Percentiles rank a stretch among this genome's conserved stretches.
Evolutionary conservation across 495 filamentous ascomycete genomes (phyloP).

Genomic region (Daldinia concentrica): DNA sequence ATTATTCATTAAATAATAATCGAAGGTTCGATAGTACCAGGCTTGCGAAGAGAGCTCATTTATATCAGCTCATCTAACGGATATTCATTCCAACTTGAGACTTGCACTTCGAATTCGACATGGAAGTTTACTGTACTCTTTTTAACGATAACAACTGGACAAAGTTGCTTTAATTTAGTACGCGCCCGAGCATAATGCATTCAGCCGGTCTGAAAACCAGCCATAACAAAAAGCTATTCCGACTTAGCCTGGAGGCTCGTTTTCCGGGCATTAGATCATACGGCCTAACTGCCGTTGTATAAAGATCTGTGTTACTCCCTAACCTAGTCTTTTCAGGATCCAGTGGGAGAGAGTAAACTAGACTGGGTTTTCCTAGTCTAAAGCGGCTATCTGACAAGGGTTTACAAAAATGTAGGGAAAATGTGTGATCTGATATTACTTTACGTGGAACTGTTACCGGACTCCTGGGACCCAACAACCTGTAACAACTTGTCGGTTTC

Average conservation of each 20-base stretch:
- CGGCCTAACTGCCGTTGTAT: conserved; percentile 19
- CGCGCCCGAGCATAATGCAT: conserved; percentile 37
- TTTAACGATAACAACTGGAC: conserved; percentile 7
- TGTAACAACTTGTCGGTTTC: conserved; percentile 35
- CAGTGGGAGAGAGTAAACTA: conserved; percentile 10
- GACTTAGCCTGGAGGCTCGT: conserved; percentile 18
- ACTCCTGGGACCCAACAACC: conserved; percentile 43
- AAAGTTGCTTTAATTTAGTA: conserved; percentile 21
- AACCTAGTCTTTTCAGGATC: neutral
- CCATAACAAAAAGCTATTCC: conserved; percentile 26
- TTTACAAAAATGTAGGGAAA: conserved; percentile 14
- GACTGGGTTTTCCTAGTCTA: conserved; percentile 13
- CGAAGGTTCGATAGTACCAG: neutral
- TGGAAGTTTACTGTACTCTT: neutral
- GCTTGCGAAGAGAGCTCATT: neutral
- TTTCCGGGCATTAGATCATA: conserved; percentile 13
- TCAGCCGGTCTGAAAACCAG: conserved; percentile 27
- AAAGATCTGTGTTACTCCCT: conserved; percentile 8
- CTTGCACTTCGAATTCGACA: conserved; percentile 7
- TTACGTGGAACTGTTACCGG: conserved; percentile 47
- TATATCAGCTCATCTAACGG: neutral
- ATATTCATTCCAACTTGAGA: conserved; percentile 1
- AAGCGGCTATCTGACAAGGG: conserved; percentile 21
- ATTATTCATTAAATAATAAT: neutral
- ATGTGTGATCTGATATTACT: conserved; percentile 40